phyloP scores from a whole-genome alignment of 805 yeast species.

The Zygosaccharomyces pseudorouxii region DNA sequence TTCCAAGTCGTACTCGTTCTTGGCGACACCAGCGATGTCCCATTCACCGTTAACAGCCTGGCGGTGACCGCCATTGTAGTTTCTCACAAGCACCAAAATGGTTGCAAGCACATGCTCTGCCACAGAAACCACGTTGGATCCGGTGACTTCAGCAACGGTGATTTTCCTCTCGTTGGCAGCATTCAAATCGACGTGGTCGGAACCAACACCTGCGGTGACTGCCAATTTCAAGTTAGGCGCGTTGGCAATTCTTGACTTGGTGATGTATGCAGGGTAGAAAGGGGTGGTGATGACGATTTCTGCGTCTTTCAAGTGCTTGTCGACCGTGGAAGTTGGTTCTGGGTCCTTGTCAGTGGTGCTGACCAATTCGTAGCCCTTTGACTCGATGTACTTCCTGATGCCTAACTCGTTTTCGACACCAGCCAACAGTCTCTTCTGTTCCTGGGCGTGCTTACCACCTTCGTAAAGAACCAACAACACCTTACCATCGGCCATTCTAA shows the following conservation, averaged over 20 bases:
- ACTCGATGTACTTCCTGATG: conserved; percentile 56
- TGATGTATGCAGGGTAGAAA: conserved; percentile 75
- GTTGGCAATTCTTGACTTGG: conserved; percentile 57
- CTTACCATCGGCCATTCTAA: conserved; percentile 23
- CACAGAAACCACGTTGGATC: conserved; percentile 5
- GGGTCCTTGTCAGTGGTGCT: conserved; percentile 63
- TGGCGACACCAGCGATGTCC: conserved; percentile 61
- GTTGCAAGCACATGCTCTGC: conserved; percentile 80
- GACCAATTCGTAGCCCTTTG: conserved; percentile 60
- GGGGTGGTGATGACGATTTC: conserved; percentile 79
- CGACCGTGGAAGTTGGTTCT: conserved; percentile 53
- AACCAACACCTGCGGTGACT: conserved; percentile 80
- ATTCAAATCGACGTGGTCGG: conserved; percentile 71
- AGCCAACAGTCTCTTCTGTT: conserved; percentile 61
- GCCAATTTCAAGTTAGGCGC: conserved; percentile 67
- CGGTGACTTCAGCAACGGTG: conserved; percentile 40
- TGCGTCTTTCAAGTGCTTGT: conserved; percentile 61
- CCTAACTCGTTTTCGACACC: conserved; percentile 74
- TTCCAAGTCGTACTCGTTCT: conserved; percentile 48
- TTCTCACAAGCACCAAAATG: conserved; percentile 46
- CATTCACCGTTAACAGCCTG: conserved; percentile 51
- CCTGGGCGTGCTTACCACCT: conserved; percentile 54
- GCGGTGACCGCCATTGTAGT: background rate
- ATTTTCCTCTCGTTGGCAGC: conserved; percentile 59
- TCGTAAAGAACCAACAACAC: conserved; percentile 54